These are phyloP conservation scores for Plasmodium chabaudi DNA, from an alignment of 169 alveolate genomes.

Conservation along the genomic window DNA sequence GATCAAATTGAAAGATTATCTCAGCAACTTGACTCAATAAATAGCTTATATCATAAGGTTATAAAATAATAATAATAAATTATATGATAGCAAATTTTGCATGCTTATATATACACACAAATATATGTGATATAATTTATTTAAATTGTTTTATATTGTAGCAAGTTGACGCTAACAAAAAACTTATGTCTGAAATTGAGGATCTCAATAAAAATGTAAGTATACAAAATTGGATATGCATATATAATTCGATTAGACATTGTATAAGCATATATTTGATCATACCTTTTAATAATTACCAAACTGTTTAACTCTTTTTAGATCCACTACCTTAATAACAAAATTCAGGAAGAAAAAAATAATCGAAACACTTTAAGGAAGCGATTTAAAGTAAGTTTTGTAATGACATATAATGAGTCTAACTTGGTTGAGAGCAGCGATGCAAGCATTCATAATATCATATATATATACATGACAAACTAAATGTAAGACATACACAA, in stretches of 20 bases:
- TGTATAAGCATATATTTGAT: background rate
- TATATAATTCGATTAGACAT: background rate
- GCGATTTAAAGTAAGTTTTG: slow-evolving; percentile 21
- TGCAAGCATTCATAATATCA: background rate
- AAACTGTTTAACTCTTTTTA: background rate
- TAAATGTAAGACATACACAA: background rate
- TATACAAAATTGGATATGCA: background rate
- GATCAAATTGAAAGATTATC: slow-evolving; percentile 68
- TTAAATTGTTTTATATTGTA: background rate
- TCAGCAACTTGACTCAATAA: slow-evolving; percentile 41
- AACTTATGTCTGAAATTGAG: slow-evolving; percentile 32
- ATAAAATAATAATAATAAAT: no score
- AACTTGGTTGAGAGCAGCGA: background rate
- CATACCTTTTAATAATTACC: background rate
- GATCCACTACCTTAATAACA: slow-evolving; percentile 50
- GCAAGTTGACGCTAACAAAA: slow-evolving; percentile 64
- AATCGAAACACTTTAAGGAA: slow-evolving; percentile 11
- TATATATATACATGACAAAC: background rate
- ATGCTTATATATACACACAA: background rate
- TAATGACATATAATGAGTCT: background rate
- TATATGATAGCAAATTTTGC: background rate
- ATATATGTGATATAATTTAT: background rate
- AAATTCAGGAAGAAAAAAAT: slow-evolving; percentile 62
- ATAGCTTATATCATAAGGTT: slow-evolving; percentile 51
- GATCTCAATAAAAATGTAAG: slow-evolving; percentile 56